Conservation (phyloP, 2,329 filamentous ascomycete species). For the Drechslerella coelobrocha region DNA sequence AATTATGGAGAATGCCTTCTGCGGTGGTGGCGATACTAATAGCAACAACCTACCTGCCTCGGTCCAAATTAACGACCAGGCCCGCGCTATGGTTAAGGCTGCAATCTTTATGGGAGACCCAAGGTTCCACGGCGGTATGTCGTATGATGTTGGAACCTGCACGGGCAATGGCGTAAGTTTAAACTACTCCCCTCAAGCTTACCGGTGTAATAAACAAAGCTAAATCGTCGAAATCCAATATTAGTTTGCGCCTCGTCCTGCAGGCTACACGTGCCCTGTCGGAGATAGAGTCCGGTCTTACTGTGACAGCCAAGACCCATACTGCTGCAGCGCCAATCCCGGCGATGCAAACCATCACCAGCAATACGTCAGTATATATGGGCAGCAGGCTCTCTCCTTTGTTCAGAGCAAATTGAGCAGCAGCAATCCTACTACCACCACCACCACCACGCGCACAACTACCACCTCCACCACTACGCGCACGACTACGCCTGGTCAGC, state of each 20-base stretch:
- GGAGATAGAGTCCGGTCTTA: conserved; percentile 67
- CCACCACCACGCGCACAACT: conserved; percentile 18
- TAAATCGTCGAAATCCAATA: too few species aligned
- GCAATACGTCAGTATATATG: conserved; percentile 67
- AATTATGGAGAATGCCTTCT: conserved; percentile 69
- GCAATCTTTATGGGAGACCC: conserved; percentile 72
- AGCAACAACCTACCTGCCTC: conserved; percentile 62
- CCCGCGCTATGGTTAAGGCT: conserved; percentile 67
- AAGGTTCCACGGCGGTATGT: conserved; percentile 64
- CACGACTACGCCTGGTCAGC: too few species aligned
- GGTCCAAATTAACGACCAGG: conserved; percentile 60
- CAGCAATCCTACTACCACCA: conserved; percentile 13
- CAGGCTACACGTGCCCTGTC: conserved; percentile 65
- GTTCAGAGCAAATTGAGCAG: conserved; percentile 64
- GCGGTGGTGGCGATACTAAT: conserved; percentile 65
- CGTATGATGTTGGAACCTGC: conserved; percentile 70
- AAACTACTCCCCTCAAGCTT: conserved; percentile 46
- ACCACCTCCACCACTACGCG: background rate
- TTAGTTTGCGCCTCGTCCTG: conserved; percentile 64
- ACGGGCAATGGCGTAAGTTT: conserved; percentile 65
- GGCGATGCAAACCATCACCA: conserved; percentile 65
- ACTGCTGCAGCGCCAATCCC: conserved; percentile 69
- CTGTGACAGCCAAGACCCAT: conserved; percentile 68
- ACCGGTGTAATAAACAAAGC: background rate
- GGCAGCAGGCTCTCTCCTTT: conserved; percentile 65